A percentile compares a stretch with the other conserved stretches of the same genome.
Evolutionary conservation across 441 rosid species (phyloP).

Genomic region (Cnidoscolus chayamansa): DNA sequence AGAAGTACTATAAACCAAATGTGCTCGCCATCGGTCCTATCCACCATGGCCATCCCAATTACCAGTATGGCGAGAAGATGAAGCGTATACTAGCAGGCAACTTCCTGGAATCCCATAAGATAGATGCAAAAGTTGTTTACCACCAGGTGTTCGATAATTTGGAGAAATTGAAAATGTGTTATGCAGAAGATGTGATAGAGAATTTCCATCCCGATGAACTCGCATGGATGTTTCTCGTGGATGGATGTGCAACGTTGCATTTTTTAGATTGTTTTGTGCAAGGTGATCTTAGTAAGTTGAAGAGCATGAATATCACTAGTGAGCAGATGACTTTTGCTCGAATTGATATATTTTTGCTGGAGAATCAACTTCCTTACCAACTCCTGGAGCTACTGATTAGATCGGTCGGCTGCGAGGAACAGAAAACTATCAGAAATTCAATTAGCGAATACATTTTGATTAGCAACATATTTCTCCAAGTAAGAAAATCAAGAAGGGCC

Average conservation of each 20-base stretch:
- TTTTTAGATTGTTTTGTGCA: background rate
- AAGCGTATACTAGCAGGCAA: background rate
- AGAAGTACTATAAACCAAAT: conserved; percentile 8
- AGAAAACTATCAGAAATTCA: too few species aligned
- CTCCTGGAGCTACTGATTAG: background rate
- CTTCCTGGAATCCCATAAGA: background rate
- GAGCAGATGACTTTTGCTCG: background rate
- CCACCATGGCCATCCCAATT: background rate
- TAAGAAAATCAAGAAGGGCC: background rate
- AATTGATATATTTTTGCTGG: conserved; percentile 6
- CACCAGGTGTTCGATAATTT: background rate
- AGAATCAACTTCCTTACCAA: conserved; percentile 15
- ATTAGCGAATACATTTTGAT: background rate
- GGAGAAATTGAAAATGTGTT: background rate
- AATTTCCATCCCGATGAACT: background rate
- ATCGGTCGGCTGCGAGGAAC: background rate
- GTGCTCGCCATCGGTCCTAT: conserved; percentile 6
- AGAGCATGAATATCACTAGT: background rate
- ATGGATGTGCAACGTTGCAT: background rate
- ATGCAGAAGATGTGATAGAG: background rate
- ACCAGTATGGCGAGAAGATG: background rate
- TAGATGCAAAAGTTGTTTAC: background rate
- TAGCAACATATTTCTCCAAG: background rate
- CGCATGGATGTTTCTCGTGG: conserved; percentile 15
- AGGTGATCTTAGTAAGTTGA: background rate